These are phyloP conservation scores for Euphorbia tirucalli DNA, from an alignment of 345 rosid genomes.

Conservation along the genomic window DNA sequence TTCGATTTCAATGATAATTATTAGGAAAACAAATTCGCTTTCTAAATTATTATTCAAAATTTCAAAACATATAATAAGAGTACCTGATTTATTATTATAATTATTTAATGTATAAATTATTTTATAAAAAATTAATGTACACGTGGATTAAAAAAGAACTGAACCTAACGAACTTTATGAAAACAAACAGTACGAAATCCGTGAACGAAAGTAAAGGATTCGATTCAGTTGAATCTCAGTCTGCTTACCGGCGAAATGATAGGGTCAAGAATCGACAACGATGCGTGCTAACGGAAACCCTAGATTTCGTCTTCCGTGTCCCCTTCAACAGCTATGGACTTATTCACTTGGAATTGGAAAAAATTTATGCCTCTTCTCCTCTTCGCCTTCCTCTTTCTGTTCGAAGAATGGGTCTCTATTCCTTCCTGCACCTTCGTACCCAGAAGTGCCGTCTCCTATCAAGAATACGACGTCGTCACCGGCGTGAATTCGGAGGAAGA, in stretches of 20 bases:
- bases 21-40: too few species aligned
- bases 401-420: slow-evolving; percentile 44
- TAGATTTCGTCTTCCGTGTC: slow-evolving; percentile 12
- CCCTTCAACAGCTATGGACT: slow-evolving; percentile 17
- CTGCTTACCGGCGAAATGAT: neutral
- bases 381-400: slow-evolving; percentile 26
- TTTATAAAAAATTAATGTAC: too few species aligned
- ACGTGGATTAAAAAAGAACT: neutral
- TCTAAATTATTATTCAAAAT: too few species aligned
- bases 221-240: neutral
- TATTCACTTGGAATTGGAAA: slow-evolving; percentile 36
- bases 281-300: slow-evolving; percentile 21
- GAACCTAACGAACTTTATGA: neutral
- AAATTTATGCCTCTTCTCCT: slow-evolving; percentile 33
- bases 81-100: too few species aligned
- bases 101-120: too few species aligned
- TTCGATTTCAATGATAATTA: too few species aligned
- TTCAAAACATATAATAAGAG: too few species aligned
- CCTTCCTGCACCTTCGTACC: slow-evolving; percentile 47
- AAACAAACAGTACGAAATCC: neutral
- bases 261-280: neutral
- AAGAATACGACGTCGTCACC: slow-evolving; percentile 9
- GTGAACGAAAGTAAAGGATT: neutral
- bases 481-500: slow-evolving; percentile 20
- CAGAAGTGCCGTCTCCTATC: neutral